These are phyloP conservation scores for Sarocladium kiliense DNA, from an alignment of 2,329 filamentous ascomycete genomes.

Conservation along the genomic window DNA sequence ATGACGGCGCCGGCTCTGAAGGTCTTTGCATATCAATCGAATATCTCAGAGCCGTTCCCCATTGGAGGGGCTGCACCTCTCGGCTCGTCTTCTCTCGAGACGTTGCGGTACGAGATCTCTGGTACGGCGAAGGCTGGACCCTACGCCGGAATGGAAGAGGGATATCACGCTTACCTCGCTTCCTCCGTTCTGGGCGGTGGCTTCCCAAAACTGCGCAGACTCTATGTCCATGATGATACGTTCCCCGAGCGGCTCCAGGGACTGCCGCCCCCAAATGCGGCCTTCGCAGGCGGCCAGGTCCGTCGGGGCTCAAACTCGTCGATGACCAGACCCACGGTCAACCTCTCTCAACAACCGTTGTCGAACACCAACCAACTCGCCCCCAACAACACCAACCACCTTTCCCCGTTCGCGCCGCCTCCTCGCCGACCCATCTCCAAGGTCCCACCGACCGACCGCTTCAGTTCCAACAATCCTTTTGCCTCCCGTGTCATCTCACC, in stretches of 20 bases:
- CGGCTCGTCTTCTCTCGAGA: slow-evolving; percentile 61
- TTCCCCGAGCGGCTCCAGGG: slow-evolving; percentile 76
- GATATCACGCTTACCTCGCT: slow-evolving; percentile 82
- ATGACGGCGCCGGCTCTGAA: slow-evolving; percentile 51
- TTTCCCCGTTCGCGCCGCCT: slow-evolving; percentile 21
- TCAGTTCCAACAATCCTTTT: slow-evolving; percentile 59
- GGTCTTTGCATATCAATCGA: slow-evolving; percentile 49
- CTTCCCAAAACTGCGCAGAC: slow-evolving; percentile 65
- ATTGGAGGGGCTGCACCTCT: slow-evolving; percentile 53
- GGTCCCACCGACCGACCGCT: slow-evolving; percentile 31
- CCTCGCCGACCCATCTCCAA: slow-evolving; percentile 24
- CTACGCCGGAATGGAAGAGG: slow-evolving; percentile 48
- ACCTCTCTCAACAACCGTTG: slow-evolving; percentile 18
- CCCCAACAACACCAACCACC: slow-evolving; percentile 11
- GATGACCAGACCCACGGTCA: slow-evolving; percentile 15
- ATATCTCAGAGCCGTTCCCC: slow-evolving; percentile 45
- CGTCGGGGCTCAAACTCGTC: slow-evolving; percentile 21
- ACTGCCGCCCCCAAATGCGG: slow-evolving; percentile 51
- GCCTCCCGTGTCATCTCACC: slow-evolving; percentile 30
- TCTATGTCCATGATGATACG: slow-evolving; percentile 81
- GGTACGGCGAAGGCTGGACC: slow-evolving; percentile 51
- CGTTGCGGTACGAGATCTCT: slow-evolving; percentile 79
- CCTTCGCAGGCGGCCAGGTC: slow-evolving; percentile 23
- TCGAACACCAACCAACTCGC: not conserved
- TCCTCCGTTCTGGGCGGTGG: slow-evolving; percentile 73